Conservation (phyloP, 768 basidiomycete genomes). For the Mycena kentingensis region DNA sequence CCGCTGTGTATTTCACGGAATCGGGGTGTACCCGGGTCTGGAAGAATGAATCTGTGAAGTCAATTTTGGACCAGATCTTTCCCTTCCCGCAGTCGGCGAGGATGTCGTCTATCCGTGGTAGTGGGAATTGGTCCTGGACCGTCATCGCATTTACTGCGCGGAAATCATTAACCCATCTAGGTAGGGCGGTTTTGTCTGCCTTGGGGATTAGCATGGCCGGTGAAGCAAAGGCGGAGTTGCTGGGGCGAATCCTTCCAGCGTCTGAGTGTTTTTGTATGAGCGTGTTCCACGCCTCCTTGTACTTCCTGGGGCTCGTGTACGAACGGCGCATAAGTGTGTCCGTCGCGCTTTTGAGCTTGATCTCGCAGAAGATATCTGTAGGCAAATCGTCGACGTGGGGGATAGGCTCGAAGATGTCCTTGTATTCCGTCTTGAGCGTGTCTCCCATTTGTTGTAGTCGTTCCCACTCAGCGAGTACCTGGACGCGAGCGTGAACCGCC, state of each 20-base stretch:
- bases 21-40: too few species aligned
- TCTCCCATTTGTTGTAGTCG: neutral
- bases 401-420: slow-evolving; percentile 23
- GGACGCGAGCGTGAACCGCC: neutral
- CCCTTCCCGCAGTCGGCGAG: too few species aligned
- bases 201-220: too few species aligned
- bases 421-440: slow-evolving; percentile 11
- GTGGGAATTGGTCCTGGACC: too few species aligned
- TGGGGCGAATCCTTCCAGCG: slow-evolving; percentile 28
- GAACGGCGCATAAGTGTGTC: slow-evolving; percentile 14
- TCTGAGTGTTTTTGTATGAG: slow-evolving; percentile 34
- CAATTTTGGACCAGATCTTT: too few species aligned
- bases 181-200: too few species aligned
- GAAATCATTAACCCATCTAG: too few species aligned
- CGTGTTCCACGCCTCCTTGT: slow-evolving; percentile 29
- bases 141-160: too few species aligned
- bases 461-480: neutral
- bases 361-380: slow-evolving; percentile 16
- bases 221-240: too few species aligned
- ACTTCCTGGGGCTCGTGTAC: slow-evolving; percentile 36
- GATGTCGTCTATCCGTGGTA: too few species aligned
- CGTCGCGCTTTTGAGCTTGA: slow-evolving; percentile 25
- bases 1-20: too few species aligned
- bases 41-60: too few species aligned
- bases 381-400: slow-evolving; percentile 28